Evolutionary conservation across 1,284 basidiomycete species (phyloP).

Genomic region (Apiotrichum gracile): DNA sequence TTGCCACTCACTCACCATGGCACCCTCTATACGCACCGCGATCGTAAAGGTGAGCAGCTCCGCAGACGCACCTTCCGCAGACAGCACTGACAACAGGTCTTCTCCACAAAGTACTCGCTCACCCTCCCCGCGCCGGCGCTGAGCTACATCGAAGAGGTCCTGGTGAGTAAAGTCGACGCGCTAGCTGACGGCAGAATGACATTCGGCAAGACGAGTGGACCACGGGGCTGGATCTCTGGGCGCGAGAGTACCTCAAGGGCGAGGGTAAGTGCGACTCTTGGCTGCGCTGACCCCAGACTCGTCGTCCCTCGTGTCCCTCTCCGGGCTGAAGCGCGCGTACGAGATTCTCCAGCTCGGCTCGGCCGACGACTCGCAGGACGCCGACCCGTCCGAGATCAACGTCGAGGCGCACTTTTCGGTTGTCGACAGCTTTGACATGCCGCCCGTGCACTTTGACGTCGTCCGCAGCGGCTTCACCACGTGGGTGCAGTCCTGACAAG

Average conservation of each 20-base stretch:
- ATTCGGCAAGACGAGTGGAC: conserved; percentile 53
- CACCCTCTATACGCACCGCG: conserved; percentile 37
- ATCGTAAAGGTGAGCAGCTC: conserved; percentile 46
- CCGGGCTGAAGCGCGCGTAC: conserved; percentile 70
- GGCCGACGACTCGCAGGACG: conserved; percentile 52
- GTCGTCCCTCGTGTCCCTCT: conserved; percentile 33
- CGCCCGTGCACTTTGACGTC: conserved; percentile 78
- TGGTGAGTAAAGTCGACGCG: conserved; percentile 22
- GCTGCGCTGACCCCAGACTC: conserved; percentile 19
- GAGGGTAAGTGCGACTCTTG: conserved; percentile 58
- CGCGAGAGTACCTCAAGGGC: conserved; percentile 84
- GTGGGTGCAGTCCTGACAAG: conserved; percentile 3
- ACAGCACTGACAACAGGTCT: conserved; percentile 35
- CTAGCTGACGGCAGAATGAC: conserved; percentile 52
- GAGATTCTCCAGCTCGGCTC: conserved; percentile 66
- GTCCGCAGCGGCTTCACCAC: conserved; percentile 52
- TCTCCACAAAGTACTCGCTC: conserved; percentile 48
- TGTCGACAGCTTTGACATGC: conserved; percentile 91
- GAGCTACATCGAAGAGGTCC: conserved; percentile 43
- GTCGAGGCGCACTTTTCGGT: conserved; percentile 78
- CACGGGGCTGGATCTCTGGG: conserved; percentile 71
- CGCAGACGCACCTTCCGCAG: too few relatives aligned
- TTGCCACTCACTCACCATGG: conserved; percentile 23
- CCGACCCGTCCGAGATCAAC: conserved; percentile 60
- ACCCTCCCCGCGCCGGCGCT: conserved; percentile 44